Base-by-base conservation (phyloP, 768 basidiomycete genomes). In the Tephrocybe rancida region DNA sequence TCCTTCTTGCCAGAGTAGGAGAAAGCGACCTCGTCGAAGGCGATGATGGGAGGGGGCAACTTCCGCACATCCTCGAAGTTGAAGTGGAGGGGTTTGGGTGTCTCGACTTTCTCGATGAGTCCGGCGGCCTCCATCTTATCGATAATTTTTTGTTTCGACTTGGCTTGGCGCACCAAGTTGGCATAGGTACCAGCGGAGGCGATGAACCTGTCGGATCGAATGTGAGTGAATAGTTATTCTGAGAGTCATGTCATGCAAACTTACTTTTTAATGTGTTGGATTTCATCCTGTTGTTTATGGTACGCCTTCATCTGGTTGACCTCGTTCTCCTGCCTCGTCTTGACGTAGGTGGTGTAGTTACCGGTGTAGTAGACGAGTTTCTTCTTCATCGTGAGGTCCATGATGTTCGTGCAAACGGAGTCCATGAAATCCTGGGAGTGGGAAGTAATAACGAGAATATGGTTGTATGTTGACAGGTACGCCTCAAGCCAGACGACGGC, bases 381-480 rank as follows among this genome's bases (percentile, higher is more conserved):
- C 81, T 96, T 97, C 79, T 90, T 89, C 61, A 77, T 68, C 58
- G 94, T 95, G 54, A 98, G 78, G 65, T 98, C 96, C 91, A 98
- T 96, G 76, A 98, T 87, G 71, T 98, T 95, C 61, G 96, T 98
- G 76, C 96, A 98, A 43, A 98, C 86, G 30, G 82, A 86, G 72
- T 98, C 96, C 92, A 98, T 93, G 80, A 98, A 98, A 78, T 98
- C 96, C 69, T 94, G 92, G n/a, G 96, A 98, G 76, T 99, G 96
- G 44, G 90, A 94, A 7, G 95, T 96, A 77, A 95, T 90, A 66
- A 97, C 92, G 61, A 99, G 85, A 68, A 99, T 98, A 70, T 99
- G 96, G 75, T 96, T 97, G 76, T 99, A 99, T 27, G 93, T 97
- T 26, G 93, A 90, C 37, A 98, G 80, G 73, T 99, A 99, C 10